Evolutionary conservation across 345 rosid species (phyloP).

Genomic region (Gossypium herbaceum): DNA sequence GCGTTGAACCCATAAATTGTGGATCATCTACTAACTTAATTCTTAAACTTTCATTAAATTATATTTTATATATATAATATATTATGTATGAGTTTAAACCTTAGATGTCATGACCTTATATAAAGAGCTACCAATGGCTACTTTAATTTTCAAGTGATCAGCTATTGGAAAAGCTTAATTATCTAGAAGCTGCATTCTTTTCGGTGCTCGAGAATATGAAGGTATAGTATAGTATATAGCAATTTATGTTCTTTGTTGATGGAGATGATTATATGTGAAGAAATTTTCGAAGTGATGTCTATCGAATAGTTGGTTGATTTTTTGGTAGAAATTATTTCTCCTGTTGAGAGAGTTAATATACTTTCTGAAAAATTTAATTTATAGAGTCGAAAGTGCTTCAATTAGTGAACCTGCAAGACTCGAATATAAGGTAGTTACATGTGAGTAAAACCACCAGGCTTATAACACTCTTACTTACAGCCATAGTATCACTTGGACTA

Average conservation of each 20-base stretch:
- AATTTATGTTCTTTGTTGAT: too few species aligned
- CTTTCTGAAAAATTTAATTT: too few species aligned
- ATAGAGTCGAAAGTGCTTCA: too few species aligned
- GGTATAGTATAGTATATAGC: background rate
- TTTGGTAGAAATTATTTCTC: too few species aligned
- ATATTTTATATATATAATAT: background rate
- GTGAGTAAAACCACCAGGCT: too few species aligned
- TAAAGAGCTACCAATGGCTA: background rate
- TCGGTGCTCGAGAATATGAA: slow-evolving; percentile 16
- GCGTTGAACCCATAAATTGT: slow-evolving; percentile 12
- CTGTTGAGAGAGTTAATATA: too few species aligned
- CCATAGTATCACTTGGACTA: too few species aligned
- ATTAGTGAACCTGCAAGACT: too few species aligned
- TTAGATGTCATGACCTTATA: background rate
- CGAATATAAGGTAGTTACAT: rapidly evolving
- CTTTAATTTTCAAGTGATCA: background rate
- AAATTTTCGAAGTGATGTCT: too few species aligned
- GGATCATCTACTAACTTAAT: slow-evolving; percentile 5
- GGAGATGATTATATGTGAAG: too few species aligned
- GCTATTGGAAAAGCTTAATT: background rate
- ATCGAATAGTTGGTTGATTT: rapidly evolving
- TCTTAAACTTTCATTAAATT: background rate
- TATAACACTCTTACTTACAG: too few species aligned
- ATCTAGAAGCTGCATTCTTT: background rate
- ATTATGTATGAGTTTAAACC: background rate